A percentile compares a stretch with the other conserved stretches of the same genome.
phyloP scores from a whole-genome alignment of 1,139 yeast species.

The Yamadazyma triangularis region DNA sequence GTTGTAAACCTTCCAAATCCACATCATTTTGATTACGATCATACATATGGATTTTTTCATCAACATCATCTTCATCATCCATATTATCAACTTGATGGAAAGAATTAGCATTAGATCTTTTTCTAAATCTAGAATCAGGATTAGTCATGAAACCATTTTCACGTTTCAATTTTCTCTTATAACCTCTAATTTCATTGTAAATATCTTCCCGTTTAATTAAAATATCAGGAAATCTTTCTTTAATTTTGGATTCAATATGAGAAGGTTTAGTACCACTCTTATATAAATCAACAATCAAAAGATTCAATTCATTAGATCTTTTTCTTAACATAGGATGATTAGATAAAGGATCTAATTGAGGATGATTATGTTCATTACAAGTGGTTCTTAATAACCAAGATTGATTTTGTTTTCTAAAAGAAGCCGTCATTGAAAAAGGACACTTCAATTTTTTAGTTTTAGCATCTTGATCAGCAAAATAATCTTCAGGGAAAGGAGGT shows the following conservation, averaged over 20 bases:
- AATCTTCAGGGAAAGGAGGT: slow-evolving; percentile 27
- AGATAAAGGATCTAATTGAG: slow-evolving; percentile 52
- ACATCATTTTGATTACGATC: slow-evolving; percentile 10
- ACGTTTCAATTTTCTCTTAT: slow-evolving; percentile 49
- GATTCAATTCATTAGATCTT: slow-evolving; percentile 49
- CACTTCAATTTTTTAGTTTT: slow-evolving; percentile 52
- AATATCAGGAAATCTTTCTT: slow-evolving; percentile 51
- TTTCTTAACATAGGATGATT: slow-evolving; percentile 58
- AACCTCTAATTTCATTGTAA: slow-evolving; percentile 56
- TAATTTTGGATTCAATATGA: slow-evolving; percentile 49
- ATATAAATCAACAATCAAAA: slow-evolving; percentile 49
- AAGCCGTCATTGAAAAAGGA: slow-evolving; percentile 57
- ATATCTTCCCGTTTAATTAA: slow-evolving; percentile 55
- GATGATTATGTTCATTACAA: slow-evolving; percentile 56
- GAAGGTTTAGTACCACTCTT: slow-evolving; percentile 57
- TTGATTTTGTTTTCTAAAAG: slow-evolving; percentile 44
- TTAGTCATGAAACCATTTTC: slow-evolving; percentile 25
- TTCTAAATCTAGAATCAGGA: slow-evolving; percentile 11
- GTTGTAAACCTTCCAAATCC: slow-evolving; percentile 13
- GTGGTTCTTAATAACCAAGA: slow-evolving; percentile 53
- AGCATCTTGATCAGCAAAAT: slow-evolving; percentile 39
- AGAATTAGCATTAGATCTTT: slow-evolving; percentile 24
- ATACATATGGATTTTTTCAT: slow-evolving; percentile 13
- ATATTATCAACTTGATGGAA: slow-evolving; percentile 29
- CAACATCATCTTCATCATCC: slow-evolving; percentile 29